Evolutionary conservation across 371 early-diverging fungal genomes (phyloP).

Genomic region (Dinochytrium kinnereticum): DNA sequence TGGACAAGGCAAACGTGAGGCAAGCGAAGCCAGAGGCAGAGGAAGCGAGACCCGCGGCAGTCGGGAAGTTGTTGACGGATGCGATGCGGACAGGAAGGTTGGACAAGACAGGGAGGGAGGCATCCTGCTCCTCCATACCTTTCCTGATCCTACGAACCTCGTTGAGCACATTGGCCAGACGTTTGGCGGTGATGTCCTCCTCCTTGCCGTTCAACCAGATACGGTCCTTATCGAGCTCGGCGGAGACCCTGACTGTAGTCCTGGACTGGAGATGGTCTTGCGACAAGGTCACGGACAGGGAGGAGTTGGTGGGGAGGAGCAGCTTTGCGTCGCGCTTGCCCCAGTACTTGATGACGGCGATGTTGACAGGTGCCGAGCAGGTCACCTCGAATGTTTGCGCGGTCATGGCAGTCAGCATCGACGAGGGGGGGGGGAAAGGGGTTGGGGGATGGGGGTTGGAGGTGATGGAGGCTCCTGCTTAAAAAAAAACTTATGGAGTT

Average conservation of each 20-base stretch:
- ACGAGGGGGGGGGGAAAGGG: not conserved
- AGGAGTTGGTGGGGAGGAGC: slow-evolving; percentile 95
- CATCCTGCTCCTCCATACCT: slow-evolving; percentile 42
- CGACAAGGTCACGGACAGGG: slow-evolving; percentile 94
- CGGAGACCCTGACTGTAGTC: slow-evolving; percentile 82
- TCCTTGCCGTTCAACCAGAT: slow-evolving; percentile 96
- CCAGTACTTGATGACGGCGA: slow-evolving; percentile 99
- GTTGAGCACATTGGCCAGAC: slow-evolving; percentile 83
- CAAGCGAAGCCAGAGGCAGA: slow-evolving; percentile 98
- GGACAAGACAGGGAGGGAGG: slow-evolving; percentile 45
- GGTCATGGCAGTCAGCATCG: slow-evolving; percentile 6
- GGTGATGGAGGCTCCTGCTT: not conserved
- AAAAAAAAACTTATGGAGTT: not conserved
- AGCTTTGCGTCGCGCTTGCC: slow-evolving; percentile 92
- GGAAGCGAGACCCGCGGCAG: slow-evolving; percentile 99
- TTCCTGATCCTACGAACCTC: slow-evolving; percentile 79
- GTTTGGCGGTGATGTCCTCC: slow-evolving; percentile 79
- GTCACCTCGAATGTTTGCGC: slow-evolving; percentile 60
- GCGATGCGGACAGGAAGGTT: slow-evolving; percentile 71
- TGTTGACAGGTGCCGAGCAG: slow-evolving; percentile 97
- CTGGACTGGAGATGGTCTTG: slow-evolving; percentile 94
- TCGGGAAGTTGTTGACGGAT: slow-evolving; percentile 98
- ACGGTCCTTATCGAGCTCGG: slow-evolving; percentile 56
- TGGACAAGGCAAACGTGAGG: slow-evolving; percentile 83
- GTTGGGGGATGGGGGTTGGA: not conserved